These are phyloP conservation scores for Epipyxis sp. DNA, from an alignment of 108 stramenopile genomes.

Conservation along the genomic window DNA sequence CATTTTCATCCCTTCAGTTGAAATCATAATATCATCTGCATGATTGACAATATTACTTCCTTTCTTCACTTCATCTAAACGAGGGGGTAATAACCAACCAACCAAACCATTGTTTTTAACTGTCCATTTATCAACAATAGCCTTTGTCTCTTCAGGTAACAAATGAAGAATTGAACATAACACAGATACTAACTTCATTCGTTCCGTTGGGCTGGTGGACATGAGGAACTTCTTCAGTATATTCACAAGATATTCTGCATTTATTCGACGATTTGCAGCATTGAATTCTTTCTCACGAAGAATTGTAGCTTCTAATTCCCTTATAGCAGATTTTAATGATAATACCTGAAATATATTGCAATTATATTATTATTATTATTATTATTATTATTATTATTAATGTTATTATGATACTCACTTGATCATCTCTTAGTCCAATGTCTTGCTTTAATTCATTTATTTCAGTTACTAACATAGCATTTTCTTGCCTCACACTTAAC, in stretches of 20 bases:
- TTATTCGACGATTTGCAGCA: not conserved
- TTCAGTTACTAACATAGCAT: not conserved
- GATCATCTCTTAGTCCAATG: conserved; percentile 2
- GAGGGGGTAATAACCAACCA: conserved; percentile 27
- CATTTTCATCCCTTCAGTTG: too few relatives aligned
- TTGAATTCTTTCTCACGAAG: conserved; percentile 28
- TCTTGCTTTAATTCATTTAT: not conserved
- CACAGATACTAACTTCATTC: conserved; percentile 3
- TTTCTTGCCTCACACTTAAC: not conserved
- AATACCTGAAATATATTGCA: not conserved
- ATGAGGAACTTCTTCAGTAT: conserved; percentile 22
- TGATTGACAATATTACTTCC: too few relatives aligned
- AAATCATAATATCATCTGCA: too few relatives aligned
- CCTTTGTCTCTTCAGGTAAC: not conserved
- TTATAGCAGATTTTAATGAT: conserved; percentile 1
- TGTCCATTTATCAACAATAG: conserved; percentile 12
- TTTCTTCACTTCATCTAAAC: too few relatives aligned
- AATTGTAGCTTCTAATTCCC: conserved; percentile 27
- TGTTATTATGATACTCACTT: not conserved
- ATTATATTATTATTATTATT: too few relatives aligned
- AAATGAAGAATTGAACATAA: conserved; percentile 14
- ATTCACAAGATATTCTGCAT: conserved; percentile 28
- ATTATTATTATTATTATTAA: too few relatives aligned
- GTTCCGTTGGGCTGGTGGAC: conserved; percentile 7
- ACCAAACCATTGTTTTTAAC: conserved; percentile 11